Percentiles rank a stretch among this genome's conserved stretches.
phyloP scores from a whole-genome alignment of 192 early-diverging fungal genomes.

The Coemansia guatemalensis region DNA sequence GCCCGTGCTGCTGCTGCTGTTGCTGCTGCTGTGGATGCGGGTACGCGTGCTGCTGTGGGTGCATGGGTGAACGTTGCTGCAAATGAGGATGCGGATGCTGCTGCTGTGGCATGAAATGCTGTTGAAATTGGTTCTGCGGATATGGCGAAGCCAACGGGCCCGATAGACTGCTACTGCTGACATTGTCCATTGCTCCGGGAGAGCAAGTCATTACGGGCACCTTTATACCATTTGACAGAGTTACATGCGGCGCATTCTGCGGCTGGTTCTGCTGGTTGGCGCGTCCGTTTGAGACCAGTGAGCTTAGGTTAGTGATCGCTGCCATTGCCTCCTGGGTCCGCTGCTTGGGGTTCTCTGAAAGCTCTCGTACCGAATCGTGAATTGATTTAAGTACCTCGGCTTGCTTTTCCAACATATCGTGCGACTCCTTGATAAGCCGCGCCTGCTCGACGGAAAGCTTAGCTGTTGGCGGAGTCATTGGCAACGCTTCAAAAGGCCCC shows the following conservation, averaged over 20 bases:
- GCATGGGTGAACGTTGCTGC: background rate
- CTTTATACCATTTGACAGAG: too few species aligned
- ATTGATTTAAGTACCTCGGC: slow-evolving; percentile 20
- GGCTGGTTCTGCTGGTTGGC: background rate
- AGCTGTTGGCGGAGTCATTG: slow-evolving; percentile 3
- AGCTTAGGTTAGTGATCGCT: slow-evolving; percentile 27
- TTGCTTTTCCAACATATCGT: slow-evolving; percentile 38
- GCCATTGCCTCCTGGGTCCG: slow-evolving; percentile 30
- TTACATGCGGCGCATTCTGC: too few species aligned
- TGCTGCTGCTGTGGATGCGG: background rate
- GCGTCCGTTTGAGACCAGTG: slow-evolving; percentile 18
- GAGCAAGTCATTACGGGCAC: too few species aligned
- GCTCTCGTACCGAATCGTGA: slow-evolving; percentile 22
- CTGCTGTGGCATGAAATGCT: background rate
- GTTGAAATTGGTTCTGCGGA: background rate
- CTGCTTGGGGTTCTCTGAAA: slow-evolving; percentile 12
- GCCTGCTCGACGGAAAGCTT: slow-evolving; percentile 33
- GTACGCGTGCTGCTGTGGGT: background rate
- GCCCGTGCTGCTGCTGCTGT: background rate
- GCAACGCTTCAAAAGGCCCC: background rate
- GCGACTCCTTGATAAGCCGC: slow-evolving; percentile 34
- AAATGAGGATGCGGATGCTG: background rate
- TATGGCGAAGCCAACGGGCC: background rate
- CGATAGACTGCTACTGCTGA: background rate
- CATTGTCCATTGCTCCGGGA: too few species aligned